These are phyloP conservation scores for Noccaea bulbosa DNA, from an alignment of 345 rosid species.

Conservation along the genomic window DNA sequence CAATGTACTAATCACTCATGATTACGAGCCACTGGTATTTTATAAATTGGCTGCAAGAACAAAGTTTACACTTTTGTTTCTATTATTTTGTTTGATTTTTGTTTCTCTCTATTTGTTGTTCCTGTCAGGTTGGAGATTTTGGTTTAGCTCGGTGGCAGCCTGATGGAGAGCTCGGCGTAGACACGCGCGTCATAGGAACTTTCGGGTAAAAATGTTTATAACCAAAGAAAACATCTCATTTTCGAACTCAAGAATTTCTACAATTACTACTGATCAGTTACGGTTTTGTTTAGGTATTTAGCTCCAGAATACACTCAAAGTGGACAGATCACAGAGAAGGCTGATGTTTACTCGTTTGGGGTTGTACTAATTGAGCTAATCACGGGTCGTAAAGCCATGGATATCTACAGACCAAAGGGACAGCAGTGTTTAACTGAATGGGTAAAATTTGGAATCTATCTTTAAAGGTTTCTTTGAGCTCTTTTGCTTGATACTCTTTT, in stretches of 20 bases:
- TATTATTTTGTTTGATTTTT: neutral
- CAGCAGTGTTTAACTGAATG: slow-evolving; percentile 97
- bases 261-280: neutral
- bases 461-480: neutral
- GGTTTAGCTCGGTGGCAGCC: slow-evolving; percentile 72
- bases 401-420: slow-evolving; percentile 87
- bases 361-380: slow-evolving; percentile 93
- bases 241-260: neutral
- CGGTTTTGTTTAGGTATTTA: slow-evolving; percentile 66
- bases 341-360: slow-evolving; percentile 97
- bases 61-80: neutral
- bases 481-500: neutral
- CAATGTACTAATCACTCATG: slow-evolving; percentile 73
- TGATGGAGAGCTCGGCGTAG: slow-evolving; percentile 61
- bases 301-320: slow-evolving; percentile 98
- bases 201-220: slow-evolving; percentile 48
- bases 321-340: slow-evolving; percentile 97
- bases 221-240: neutral
- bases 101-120: neutral
- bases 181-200: slow-evolving; percentile 58
- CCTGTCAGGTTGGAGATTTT: slow-evolving; percentile 66
- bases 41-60: neutral
- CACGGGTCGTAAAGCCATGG: slow-evolving; percentile 94
- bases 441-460: slow-evolving; percentile 49
- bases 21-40: slow-evolving; percentile 62